A percentile compares a stretch with the other conserved stretches of the same genome.
Conservation (phyloP, 2,329 filamentous ascomycete species). For the Penicillium oxalicum region DNA sequence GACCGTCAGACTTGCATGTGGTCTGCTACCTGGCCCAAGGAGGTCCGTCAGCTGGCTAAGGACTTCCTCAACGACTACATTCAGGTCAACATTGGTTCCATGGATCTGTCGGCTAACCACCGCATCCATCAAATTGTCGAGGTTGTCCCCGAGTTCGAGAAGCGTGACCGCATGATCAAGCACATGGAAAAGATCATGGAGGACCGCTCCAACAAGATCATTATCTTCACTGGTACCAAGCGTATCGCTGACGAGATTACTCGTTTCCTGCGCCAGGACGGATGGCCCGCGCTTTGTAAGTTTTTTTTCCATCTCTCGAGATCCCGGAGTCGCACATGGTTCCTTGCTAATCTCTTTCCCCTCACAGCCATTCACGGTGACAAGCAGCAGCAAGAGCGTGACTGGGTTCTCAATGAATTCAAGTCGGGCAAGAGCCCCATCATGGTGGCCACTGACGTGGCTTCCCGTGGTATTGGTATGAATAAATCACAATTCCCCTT, state of each 20-base stretch:
- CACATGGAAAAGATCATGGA: slow-evolving; percentile 98
- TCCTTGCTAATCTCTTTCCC: slow-evolving; percentile 32
- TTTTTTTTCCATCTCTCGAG: slow-evolving; percentile 19
- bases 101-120: slow-evolving; percentile 95
- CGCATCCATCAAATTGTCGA: slow-evolving; percentile 97
- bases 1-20: slow-evolving; percentile 99
- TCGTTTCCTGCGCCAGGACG: slow-evolving; percentile 92
- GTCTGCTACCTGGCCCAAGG: slow-evolving; percentile 99
- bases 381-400: slow-evolving; percentile 98
- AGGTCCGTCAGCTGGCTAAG: slow-evolving; percentile 82
- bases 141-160: slow-evolving; percentile 92
- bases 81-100: slow-evolving; percentile 96
- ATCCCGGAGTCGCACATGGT: slow-evolving; percentile 17
- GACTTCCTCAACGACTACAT: slow-evolving; percentile 96
- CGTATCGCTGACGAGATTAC: slow-evolving; percentile 97
- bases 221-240: slow-evolving; percentile 83
- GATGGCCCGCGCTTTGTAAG: slow-evolving; percentile 94
- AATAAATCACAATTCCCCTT: slow-evolving; percentile 56
- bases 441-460: slow-evolving; percentile 99
- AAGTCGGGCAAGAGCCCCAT: slow-evolving; percentile 99
- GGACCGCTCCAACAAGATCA: slow-evolving; percentile 86
- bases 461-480: slow-evolving; percentile 99
- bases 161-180: slow-evolving; percentile 95
- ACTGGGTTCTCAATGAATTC: slow-evolving; percentile 99
- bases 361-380: slow-evolving; percentile 86